phyloP scores from a whole-genome alignment of 2,329 filamentous ascomycete species.

The Botrytis pseudocinerea region DNA sequence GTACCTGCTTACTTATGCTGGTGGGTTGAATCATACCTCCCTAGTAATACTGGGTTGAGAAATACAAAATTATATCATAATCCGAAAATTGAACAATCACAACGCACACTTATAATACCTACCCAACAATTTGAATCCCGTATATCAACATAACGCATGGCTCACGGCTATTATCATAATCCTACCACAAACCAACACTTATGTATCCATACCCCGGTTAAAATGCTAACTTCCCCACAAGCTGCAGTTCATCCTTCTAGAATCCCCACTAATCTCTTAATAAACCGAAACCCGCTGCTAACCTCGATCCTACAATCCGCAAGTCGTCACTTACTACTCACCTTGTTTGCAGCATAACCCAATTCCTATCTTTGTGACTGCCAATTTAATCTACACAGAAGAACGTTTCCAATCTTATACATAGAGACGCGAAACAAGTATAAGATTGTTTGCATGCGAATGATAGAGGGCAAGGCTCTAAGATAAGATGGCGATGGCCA shows the following conservation, averaged over 20 bases:
- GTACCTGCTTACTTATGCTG: neutral
- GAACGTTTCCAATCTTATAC: conserved; percentile 1
- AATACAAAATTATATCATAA: neutral
- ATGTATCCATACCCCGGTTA: conserved; percentile 1
- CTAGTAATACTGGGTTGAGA: neutral
- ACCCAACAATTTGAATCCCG: neutral
- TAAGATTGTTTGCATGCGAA: neutral
- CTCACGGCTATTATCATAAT: neutral
- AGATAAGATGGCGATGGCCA: conserved; percentile 53
- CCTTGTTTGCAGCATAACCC: neutral
- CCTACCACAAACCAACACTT: neutral
- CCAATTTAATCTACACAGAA: neutral
- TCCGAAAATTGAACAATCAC: neutral
- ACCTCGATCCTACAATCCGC: conserved; percentile 5
- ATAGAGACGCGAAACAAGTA: neutral
- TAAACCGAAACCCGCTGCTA: conserved; percentile 17
- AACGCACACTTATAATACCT: neutral
- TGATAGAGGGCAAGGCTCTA: neutral
- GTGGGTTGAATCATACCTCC: neutral
- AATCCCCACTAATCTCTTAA: conserved; percentile 20
- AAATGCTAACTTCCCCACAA: conserved; percentile 15
- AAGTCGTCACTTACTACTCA: conserved; percentile 1
- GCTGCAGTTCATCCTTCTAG: conserved; percentile 25
- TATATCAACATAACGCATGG: neutral
- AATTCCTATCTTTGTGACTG: neutral